Percentiles rank a stretch among this genome's conserved stretches.
Conservation (phyloP, 2,329 filamentous ascomycete genomes). For the Aureobasidium zeae region DNA sequence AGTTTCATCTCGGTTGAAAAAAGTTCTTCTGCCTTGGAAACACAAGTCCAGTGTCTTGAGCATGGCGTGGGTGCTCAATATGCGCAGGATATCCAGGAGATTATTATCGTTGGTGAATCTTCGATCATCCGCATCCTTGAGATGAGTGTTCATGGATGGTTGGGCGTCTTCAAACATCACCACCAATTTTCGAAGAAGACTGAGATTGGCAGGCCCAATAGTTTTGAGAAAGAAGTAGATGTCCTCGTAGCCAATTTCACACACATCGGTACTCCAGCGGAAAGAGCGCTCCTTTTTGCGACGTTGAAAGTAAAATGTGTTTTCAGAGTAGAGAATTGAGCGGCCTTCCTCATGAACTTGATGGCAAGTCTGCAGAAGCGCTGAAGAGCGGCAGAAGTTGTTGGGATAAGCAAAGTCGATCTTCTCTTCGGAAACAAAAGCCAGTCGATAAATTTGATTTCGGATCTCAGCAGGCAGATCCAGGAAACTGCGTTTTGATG, state of each 20-base stretch:
- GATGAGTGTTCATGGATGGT: constrained; percentile 32
- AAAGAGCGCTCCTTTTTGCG: constrained; percentile 28
- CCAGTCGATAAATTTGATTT: constrained; percentile 38
- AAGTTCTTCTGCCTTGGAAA: constrained; percentile 34
- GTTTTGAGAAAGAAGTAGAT: constrained; percentile 37
- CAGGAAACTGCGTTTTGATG: constrained; percentile 25
- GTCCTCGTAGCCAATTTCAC: constrained; percentile 40
- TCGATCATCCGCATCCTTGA: constrained; percentile 34
- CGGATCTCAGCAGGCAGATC: constrained; percentile 37
- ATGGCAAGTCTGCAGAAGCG: constrained; percentile 39
- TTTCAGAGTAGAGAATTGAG: constrained; percentile 42
- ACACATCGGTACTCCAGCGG: constrained; percentile 30
- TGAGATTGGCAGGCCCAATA: constrained; percentile 40
- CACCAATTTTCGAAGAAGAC: constrained; percentile 37
- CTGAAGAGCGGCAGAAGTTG: constrained; percentile 34
- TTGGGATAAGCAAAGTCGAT: constrained; percentile 30
- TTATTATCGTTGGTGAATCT: constrained; percentile 41
- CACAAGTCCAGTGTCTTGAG: constrained; percentile 35
- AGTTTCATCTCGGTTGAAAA: constrained; percentile 28
- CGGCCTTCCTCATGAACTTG: constrained; percentile 38
- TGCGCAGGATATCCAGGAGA: constrained; percentile 37
- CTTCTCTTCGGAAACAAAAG: constrained; percentile 30
- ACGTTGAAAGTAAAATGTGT: constrained; percentile 38
- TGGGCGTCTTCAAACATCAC: constrained; percentile 39
- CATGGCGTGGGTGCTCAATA: constrained; percentile 33